These are phyloP conservation scores for Oleoguttula mirabilis DNA, from an alignment of 495 filamentous ascomycete species.

Conservation along the genomic window DNA sequence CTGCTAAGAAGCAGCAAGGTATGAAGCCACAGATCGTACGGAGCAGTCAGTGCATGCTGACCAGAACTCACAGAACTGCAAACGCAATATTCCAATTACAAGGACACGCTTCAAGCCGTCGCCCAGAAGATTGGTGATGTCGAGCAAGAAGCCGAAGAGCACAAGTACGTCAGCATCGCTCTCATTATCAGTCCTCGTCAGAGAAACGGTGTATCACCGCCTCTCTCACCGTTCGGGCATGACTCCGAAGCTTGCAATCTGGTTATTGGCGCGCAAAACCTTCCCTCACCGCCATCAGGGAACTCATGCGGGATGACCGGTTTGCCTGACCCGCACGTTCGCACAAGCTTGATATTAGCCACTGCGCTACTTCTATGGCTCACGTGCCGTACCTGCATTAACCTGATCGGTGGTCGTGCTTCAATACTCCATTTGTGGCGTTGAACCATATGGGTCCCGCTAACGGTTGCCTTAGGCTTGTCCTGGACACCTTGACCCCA, in stretches of 20 bases:
- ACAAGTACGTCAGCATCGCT: slow-evolving; percentile 74
- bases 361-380: too few species aligned
- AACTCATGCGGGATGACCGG: too few species aligned
- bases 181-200: not conserved
- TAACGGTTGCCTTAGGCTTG: too few species aligned
- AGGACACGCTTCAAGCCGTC: slow-evolving; percentile 84
- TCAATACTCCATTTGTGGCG: too few species aligned
- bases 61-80: slow-evolving; percentile 62
- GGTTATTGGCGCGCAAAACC: slow-evolving; percentile 6
- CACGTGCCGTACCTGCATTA: too few species aligned
- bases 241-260: not conserved
- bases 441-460: too few species aligned
- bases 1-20: slow-evolving; percentile 56
- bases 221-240: not conserved
- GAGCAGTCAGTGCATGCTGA: not conserved
- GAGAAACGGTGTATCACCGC: slow-evolving; percentile 18
- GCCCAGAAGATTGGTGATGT: slow-evolving; percentile 95
- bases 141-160: slow-evolving; percentile 92
- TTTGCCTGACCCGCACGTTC: too few species aligned
- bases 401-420: too few species aligned
- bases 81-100: slow-evolving; percentile 85
- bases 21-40: too few species aligned
- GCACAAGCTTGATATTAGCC: too few species aligned
- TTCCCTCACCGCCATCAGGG: slow-evolving; percentile 16
- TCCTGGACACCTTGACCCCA: slow-evolving; percentile 83